Percentiles rank a stretch among this genome's conserved stretches.
Evolutionary conservation across 2,329 filamentous ascomycete species (phyloP).

Genomic region (Ascochyta rabiei): DNA sequence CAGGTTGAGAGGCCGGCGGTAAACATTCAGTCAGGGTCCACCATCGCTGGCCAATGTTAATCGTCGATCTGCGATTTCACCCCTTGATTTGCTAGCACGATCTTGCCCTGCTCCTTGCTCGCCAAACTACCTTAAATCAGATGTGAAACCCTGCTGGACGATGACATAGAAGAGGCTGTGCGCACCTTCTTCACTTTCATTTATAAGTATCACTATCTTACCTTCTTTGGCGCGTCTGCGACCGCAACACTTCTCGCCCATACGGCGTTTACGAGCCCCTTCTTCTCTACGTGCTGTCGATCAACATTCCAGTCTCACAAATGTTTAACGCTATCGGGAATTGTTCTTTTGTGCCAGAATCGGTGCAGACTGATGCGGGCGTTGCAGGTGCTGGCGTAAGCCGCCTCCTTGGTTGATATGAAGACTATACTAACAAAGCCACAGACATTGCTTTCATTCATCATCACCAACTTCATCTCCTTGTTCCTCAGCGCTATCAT

Average conservation of each 20-base stretch:
- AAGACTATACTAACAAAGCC: background rate
- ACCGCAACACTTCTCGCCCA: slow-evolving; percentile 1
- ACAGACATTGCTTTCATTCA: slow-evolving; percentile 67
- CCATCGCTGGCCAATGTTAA: slow-evolving; percentile 25
- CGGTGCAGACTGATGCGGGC: slow-evolving; percentile 60
- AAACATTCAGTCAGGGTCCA: slow-evolving; percentile 17
- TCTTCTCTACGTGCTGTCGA: background rate
- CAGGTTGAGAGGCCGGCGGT: slow-evolving; percentile 41
- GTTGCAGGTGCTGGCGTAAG: slow-evolving; percentile 64
- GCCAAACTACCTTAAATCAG: slow-evolving; percentile 29
- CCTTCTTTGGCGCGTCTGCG: background rate
- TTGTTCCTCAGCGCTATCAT: slow-evolving; percentile 63
- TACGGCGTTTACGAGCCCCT: background rate
- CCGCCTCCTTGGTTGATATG: slow-evolving; percentile 10
- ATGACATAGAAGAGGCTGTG: slow-evolving; percentile 36
- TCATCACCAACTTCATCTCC: slow-evolving; percentile 66
- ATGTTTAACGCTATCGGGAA: slow-evolving; percentile 30
- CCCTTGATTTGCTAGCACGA: slow-evolving; percentile 17
- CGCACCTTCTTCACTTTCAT: slow-evolving; percentile 16
- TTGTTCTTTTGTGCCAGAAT: slow-evolving; percentile 54
- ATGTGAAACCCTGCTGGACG: slow-evolving; percentile 21
- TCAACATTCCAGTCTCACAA: background rate
- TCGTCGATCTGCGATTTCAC: slow-evolving; percentile 17
- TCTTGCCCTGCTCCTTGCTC: slow-evolving; percentile 22
- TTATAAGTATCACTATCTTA: no score